Evolutionary conservation across 345 rosid genomes (phyloP).

Genomic region (Turritis glabra): DNA sequence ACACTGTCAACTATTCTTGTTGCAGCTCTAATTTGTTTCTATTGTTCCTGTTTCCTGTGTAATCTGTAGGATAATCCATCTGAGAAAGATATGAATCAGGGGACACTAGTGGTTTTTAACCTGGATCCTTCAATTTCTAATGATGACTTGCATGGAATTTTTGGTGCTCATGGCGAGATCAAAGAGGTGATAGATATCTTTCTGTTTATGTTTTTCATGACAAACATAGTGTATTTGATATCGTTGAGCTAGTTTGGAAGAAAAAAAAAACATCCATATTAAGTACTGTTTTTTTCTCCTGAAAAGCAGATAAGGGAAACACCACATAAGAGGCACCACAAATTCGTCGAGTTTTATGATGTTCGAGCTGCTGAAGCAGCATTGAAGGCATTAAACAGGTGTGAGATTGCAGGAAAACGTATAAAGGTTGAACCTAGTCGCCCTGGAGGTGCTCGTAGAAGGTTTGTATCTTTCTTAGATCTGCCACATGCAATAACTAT

Average conservation of each 20-base stretch:
- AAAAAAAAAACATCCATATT: background rate
- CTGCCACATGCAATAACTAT: background rate
- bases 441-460: conserved; percentile 83
- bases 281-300: conserved; percentile 10
- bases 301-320: conserved; percentile 77
- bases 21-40: conserved; percentile 1
- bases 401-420: conserved; percentile 85
- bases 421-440: conserved; percentile 90
- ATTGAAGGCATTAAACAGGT: conserved; percentile 66
- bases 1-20: background rate
- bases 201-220: background rate
- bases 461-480: conserved; percentile 36
- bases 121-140: conserved; percentile 81
- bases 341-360: conserved; percentile 80
- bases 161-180: conserved; percentile 82
- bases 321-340: conserved; percentile 82
- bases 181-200: conserved; percentile 59
- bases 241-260: conserved; percentile 1
- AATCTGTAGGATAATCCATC: conserved; percentile 72
- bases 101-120: conserved; percentile 77
- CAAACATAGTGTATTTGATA: background rate
- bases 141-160: conserved; percentile 75
- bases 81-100: conserved; percentile 70
- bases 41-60: background rate
- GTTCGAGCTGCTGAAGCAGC: conserved; percentile 86